Percentiles rank a stretch among this genome's conserved stretches.
Conservation (phyloP, 805 yeast species). For the Cyberlindnera euphorbiiphila region DNA sequence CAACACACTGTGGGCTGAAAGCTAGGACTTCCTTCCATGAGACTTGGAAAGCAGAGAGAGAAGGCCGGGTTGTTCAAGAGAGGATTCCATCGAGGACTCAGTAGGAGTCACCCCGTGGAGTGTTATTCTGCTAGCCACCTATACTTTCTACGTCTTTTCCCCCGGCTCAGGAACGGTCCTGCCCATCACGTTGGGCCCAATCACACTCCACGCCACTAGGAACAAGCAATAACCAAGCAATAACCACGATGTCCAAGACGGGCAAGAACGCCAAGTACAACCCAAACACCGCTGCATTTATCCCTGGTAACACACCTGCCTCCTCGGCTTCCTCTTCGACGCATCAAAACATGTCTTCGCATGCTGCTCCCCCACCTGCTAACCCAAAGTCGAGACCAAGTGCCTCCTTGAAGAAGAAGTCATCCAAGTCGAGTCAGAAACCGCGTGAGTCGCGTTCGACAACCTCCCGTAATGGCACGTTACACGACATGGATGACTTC, state of each 20-base stretch:
- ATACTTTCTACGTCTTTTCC: too few species aligned
- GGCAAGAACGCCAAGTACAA: slow-evolving; percentile 17
- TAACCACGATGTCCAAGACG: slow-evolving; percentile 1
- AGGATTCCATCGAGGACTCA: too few species aligned
- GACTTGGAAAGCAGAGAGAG: too few species aligned
- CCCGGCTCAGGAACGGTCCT: too few species aligned
- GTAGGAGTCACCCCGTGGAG: too few species aligned
- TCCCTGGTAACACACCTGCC: slow-evolving; percentile 15
- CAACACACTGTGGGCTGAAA: too few species aligned
- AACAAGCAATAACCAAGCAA: not conserved
- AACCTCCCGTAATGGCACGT: not conserved
- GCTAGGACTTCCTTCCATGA: too few species aligned
- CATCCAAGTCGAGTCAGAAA: not conserved
- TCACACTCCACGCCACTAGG: not conserved
- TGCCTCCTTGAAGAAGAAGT: not conserved
- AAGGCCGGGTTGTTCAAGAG: too few species aligned
- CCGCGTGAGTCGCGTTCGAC: slow-evolving; percentile 4
- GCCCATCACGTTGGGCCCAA: not conserved
- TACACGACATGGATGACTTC: slow-evolving; percentile 18
- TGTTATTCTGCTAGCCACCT: too few species aligned
- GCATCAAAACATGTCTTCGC: slow-evolving; percentile 18
- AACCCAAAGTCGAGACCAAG: slow-evolving; percentile 11
- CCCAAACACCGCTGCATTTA: slow-evolving; percentile 19
- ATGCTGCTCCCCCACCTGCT: slow-evolving; percentile 18
- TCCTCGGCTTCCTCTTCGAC: slow-evolving; percentile 1